Evolutionary conservation across 2,329 filamentous ascomycete genomes (phyloP).

Genomic region (Calonectria pauciramosa): DNA sequence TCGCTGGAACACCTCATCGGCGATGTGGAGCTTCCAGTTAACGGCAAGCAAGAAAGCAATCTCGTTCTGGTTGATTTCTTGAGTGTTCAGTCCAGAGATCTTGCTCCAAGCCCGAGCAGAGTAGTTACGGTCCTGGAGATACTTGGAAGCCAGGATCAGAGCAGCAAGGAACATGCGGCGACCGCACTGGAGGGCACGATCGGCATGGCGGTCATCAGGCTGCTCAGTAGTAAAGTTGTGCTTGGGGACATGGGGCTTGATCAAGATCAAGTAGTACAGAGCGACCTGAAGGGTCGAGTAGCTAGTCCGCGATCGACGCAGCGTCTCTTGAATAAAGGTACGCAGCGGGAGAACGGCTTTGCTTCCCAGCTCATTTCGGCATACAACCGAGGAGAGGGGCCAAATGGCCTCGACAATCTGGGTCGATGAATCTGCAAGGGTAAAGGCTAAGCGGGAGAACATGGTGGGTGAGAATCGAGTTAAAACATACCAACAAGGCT

Average conservation of each 20-base stretch:
- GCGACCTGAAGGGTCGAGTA: slow-evolving; percentile 98
- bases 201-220: slow-evolving; percentile 77
- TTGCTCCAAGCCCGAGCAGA: slow-evolving; percentile 98
- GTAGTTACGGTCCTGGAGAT: slow-evolving; percentile 97
- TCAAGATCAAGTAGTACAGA: slow-evolving; percentile 94
- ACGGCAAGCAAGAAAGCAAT: slow-evolving; percentile 91
- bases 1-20: slow-evolving; percentile 87
- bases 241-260: slow-evolving; percentile 89
- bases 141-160: slow-evolving; percentile 96
- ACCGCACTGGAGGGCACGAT: slow-evolving; percentile 91
- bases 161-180: slow-evolving; percentile 97
- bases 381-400: slow-evolving; percentile 87
- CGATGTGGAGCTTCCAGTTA: slow-evolving; percentile 95
- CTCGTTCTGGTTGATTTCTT: slow-evolving; percentile 98
- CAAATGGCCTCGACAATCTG: slow-evolving; percentile 98
- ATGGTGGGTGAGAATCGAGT: slow-evolving; percentile 33
- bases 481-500: slow-evolving; percentile 92
- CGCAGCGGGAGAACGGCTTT: slow-evolving; percentile 89
- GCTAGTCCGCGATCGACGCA: slow-evolving; percentile 93
- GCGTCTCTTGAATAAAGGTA: slow-evolving; percentile 97
- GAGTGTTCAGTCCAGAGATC: slow-evolving; percentile 94
- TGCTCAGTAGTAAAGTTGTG: slow-evolving; percentile 91
- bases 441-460: slow-evolving; percentile 51
- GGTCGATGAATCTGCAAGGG: slow-evolving; percentile 86
- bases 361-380: slow-evolving; percentile 78